Conservation (phyloP, 2,329 filamentous ascomycete species). For the Trichoderma simmonsii region DNA sequence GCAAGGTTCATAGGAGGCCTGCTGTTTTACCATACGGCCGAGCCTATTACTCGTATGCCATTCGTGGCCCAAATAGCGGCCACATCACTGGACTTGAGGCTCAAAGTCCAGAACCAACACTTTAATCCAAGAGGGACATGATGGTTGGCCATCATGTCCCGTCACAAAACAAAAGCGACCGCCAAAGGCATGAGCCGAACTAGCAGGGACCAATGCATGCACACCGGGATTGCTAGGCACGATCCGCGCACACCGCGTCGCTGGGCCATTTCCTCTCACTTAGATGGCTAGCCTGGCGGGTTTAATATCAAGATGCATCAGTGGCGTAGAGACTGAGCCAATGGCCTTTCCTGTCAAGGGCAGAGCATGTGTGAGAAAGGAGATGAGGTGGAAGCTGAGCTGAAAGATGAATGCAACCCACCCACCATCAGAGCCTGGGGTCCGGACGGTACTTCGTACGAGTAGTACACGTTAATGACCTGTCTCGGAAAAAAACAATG, state of each 20-base stretch:
- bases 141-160: not conserved
- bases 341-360: not conserved
- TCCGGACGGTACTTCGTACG: not conserved
- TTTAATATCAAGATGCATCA: constrained; percentile 16
- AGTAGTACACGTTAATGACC: not conserved
- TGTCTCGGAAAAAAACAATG: not conserved
- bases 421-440: not conserved
- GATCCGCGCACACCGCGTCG: constrained; percentile 3
- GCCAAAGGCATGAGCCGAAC: not conserved
- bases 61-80: not conserved
- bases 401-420: not conserved
- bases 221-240: constrained; percentile 11
- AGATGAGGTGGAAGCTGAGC: constrained; percentile 1
- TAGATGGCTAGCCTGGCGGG: not conserved
- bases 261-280: not conserved
- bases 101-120: not conserved
- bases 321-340: not conserved
- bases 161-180: not conserved
- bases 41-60: too few species aligned
- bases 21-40: not conserved
- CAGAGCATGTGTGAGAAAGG: not conserved
- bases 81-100: not conserved
- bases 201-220: constrained; percentile 14
- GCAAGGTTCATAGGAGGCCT: not conserved
- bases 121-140: not conserved